Percentiles rank a stretch among this genome's conserved stretches.
Evolutionary conservation across 352 stramenopile species (phyloP).

Genomic region (Elongisporangium undulatum): DNA sequence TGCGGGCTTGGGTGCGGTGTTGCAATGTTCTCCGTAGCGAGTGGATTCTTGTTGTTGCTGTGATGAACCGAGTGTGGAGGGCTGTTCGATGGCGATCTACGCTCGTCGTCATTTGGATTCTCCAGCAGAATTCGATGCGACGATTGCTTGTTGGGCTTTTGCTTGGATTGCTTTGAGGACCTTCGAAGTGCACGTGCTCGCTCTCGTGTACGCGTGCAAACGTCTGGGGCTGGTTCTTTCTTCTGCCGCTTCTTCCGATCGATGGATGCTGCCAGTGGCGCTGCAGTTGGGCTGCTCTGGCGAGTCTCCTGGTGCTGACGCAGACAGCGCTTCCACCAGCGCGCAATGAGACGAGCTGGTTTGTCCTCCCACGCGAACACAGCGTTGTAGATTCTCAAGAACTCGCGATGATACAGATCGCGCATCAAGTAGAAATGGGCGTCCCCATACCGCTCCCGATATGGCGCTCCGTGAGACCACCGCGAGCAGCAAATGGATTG

Average conservation of each 20-base stretch:
- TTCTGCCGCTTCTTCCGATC: slow-evolving; percentile 5
- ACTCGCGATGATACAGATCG: slow-evolving; percentile 19
- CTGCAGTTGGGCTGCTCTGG: background rate
- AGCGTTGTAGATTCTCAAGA: slow-evolving; percentile 25
- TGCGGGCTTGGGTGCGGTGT: background rate
- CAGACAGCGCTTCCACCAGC: slow-evolving; percentile 21
- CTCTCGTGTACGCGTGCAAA: background rate
- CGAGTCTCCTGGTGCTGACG: slow-evolving; percentile 2
- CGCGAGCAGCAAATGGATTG: slow-evolving; percentile 2
- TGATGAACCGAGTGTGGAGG: background rate
- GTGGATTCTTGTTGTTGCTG: background rate
- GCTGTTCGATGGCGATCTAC: background rate
- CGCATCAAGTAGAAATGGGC: slow-evolving; percentile 26
- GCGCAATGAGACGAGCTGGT: slow-evolving; percentile 20
- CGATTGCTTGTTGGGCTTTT: background rate
- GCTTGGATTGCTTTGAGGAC: background rate
- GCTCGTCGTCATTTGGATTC: background rate
- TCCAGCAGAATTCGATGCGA: background rate
- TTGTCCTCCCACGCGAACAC: slow-evolving; percentile 35
- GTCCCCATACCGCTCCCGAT: slow-evolving; percentile 15
- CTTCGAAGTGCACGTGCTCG: background rate
- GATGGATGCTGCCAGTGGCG: background rate
- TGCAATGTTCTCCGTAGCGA: background rate
- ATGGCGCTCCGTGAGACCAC: slow-evolving; percentile 5
- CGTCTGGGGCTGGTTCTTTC: slow-evolving; percentile 1